Conservation (phyloP, 75 land plant genomes). For the Selaginella moellendorffii region DNA sequence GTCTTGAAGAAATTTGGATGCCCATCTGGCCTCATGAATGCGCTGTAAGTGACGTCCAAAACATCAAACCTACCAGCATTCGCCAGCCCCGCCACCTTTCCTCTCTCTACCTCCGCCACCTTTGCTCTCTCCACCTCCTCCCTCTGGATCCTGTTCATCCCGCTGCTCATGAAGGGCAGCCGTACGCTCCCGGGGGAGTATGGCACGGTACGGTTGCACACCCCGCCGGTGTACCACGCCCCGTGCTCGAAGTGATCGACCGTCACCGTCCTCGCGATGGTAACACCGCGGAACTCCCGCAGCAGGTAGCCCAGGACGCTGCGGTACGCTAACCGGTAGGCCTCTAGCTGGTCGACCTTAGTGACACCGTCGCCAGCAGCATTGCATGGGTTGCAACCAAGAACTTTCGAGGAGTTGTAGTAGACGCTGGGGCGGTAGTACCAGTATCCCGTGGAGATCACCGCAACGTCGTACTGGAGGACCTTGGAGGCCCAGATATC, state of each 20-base stretch:
- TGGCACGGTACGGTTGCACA: constrained; percentile 8
- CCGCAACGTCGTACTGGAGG: background rate
- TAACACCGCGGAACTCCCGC: background rate
- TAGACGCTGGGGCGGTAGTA: background rate
- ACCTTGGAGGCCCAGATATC: background rate
- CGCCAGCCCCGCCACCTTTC: background rate
- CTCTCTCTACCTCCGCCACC: background rate
- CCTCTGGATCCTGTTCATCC: background rate
- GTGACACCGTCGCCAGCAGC: background rate
- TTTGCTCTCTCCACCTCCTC: background rate
- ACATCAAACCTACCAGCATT: background rate
- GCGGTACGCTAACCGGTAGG: background rate
- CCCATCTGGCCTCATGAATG: background rate
- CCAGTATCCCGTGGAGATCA: background rate
- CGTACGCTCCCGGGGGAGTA: background rate
- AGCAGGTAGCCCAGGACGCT: background rate
- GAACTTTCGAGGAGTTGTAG: background rate
- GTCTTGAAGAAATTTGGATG: background rate
- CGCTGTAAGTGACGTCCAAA: constrained; percentile 3
- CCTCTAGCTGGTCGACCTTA: background rate
- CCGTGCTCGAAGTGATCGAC: constrained; percentile 10
- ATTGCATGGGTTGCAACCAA: background rate
- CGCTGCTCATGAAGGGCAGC: background rate
- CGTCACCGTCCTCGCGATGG: background rate
- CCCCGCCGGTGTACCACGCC: constrained; percentile 8